Base-by-base conservation (phyloP, 129 eudicot species). In the Rutidosis leptorrhynchoides region DNA sequence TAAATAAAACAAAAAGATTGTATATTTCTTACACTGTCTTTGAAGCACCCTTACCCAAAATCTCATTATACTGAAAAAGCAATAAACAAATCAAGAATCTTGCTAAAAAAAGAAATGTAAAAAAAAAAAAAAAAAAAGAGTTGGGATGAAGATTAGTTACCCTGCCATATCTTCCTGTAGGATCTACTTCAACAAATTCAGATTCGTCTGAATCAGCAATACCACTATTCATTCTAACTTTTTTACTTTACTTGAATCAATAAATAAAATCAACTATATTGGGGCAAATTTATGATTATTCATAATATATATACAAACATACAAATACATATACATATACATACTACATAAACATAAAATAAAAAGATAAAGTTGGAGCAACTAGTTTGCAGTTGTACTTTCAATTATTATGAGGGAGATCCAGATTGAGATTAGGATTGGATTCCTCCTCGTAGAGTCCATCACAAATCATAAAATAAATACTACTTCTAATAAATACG, bases 121-220 rank as follows among this genome's bases (percentile, higher is more conserved):
- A 40, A 4, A 15, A 40, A 16, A 66, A 17, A 17, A 1, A 37
- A 40, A 0, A 40, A 11, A 40, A 37, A 12, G 1, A 5, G 46
- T 40, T 40, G 14, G 16, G 46, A 2, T 40, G 46, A 40, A 40
- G 46, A n/a, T 1, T 0, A 65, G n/a, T 15, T 73, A 91, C 98
- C 89, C 98, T 83, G 58, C 96, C 98, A 77, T 91, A 91, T 91
- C 98, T 87, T 27, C 98, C 96, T 29, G 95, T 79, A 19, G 98
- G 98, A 88, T 91, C 98, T 58, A 91, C 83, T 83, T 91, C 98
- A 71, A 87, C 90, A 79, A 83, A 92, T 35, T 80, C 95, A 16
- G 89, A 67, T 58, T 68, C 58, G 72, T 85, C 90, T 55, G 86
- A 70, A 73, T 77, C 68, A 49, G 9, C 21, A 57, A 77, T 27